Percentiles rank a stretch among this genome's conserved stretches.
These are phyloP conservation scores for Priceomyces castillae DNA, from an alignment of 805 yeast species.

Conservation along the genomic window DNA sequence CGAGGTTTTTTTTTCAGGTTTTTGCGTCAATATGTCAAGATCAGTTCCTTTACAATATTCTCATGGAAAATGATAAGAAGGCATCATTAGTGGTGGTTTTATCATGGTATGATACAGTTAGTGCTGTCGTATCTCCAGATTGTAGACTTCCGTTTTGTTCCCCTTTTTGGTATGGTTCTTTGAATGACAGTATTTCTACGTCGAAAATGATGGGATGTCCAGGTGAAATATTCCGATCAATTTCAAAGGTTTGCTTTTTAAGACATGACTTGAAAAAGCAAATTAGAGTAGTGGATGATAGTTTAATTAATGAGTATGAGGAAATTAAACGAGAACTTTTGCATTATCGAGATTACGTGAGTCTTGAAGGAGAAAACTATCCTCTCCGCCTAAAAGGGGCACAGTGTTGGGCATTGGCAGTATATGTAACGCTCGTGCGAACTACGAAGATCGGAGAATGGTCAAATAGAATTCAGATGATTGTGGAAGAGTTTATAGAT, in stretches of 20 bases:
- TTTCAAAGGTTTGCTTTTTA: constrained; percentile 44
- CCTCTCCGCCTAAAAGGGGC: constrained; percentile 47
- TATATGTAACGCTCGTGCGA: constrained; percentile 24
- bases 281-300: constrained; percentile 5
- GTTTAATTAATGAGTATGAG: constrained; percentile 22
- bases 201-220: constrained; percentile 60
- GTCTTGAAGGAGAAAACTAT: constrained; percentile 27
- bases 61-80: constrained; percentile 47
- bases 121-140: constrained; percentile 56
- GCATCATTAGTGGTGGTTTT: constrained; percentile 49
- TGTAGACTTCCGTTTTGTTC: constrained; percentile 53
- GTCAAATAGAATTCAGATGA: constrained; percentile 23
- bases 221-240: constrained; percentile 50
- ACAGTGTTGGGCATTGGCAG: constrained; percentile 54
- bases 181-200: constrained; percentile 43
- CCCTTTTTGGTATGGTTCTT: constrained; percentile 51
- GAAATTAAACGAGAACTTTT: constrained; percentile 34
- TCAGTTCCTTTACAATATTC: constrained; percentile 35
- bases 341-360: constrained; percentile 48
- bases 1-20: constrained; percentile 47
- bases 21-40: constrained; percentile 51
- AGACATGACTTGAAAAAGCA: constrained; percentile 20
- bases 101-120: constrained; percentile 59
- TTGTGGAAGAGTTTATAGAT: constrained; percentile 46
- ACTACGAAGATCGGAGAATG: constrained; percentile 27